Conservation (phyloP, 2,329 filamentous ascomycete genomes). For the Didymella sp. region DNA sequence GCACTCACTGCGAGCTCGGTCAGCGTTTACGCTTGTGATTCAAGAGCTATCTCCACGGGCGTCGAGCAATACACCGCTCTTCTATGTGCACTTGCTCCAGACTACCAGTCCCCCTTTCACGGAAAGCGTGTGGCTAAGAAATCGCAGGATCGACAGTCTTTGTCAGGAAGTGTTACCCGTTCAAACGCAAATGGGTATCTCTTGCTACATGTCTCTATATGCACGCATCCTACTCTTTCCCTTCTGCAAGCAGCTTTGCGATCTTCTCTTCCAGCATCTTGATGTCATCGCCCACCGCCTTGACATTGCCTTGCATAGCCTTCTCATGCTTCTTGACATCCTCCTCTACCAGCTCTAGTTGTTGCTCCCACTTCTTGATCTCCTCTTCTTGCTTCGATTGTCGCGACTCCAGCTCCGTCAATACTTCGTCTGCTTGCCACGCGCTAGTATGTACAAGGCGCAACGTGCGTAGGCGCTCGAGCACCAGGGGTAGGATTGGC, state of each 20-base stretch:
- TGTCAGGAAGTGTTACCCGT: background rate
- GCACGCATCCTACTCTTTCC: slow-evolving; percentile 14
- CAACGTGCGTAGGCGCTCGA: slow-evolving; percentile 85
- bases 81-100: too few relatives aligned
- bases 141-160: too few relatives aligned
- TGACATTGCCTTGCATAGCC: slow-evolving; percentile 78
- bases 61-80: too few relatives aligned
- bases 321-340: slow-evolving; percentile 74
- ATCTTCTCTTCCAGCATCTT: slow-evolving; percentile 83
- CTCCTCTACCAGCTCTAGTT: slow-evolving; percentile 77
- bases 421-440: slow-evolving; percentile 76
- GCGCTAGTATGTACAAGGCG: slow-evolving; percentile 86
- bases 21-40: too few relatives aligned
- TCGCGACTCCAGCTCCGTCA: slow-evolving; percentile 77
- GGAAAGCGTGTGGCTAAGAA: too few relatives aligned
- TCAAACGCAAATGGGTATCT: slow-evolving; percentile 21
- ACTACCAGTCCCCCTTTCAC: too few relatives aligned
- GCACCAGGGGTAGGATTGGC: slow-evolving; percentile 81
- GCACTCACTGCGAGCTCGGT: too few relatives aligned
- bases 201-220: slow-evolving; percentile 3
- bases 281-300: slow-evolving; percentile 87
- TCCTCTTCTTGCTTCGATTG: slow-evolving; percentile 85
- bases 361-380: slow-evolving; percentile 84
- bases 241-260: slow-evolving; percentile 47
- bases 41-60: too few relatives aligned